These are phyloP conservation scores for Pyronema domesticum DNA, from an alignment of 495 filamentous ascomycete genomes.

Conservation along the genomic window DNA sequence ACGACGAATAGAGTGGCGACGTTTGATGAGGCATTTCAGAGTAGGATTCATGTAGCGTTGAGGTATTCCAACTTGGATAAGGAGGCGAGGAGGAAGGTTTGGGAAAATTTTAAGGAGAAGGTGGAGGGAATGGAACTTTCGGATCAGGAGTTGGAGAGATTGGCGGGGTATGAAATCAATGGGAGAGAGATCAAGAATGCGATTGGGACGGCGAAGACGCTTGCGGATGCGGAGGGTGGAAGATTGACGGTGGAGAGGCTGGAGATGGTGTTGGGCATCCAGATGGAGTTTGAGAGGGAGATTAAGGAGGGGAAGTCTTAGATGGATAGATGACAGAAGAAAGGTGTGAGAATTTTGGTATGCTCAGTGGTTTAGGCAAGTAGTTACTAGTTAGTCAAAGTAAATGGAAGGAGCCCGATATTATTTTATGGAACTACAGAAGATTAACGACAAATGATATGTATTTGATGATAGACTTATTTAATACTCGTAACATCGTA, in stretches of 20 bases:
- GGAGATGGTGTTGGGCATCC: conserved; percentile 62
- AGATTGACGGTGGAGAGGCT: conserved; percentile 61
- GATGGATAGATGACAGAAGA: no score
- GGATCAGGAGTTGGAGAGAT: conserved; percentile 4
- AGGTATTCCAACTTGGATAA: conserved; percentile 28
- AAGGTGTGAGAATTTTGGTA: no score
- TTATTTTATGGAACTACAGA: no score
- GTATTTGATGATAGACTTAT: no score
- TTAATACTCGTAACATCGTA: no score
- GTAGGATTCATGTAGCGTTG: conserved; percentile 33
- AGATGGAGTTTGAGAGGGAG: conserved; percentile 63
- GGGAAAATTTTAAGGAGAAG: conserved; percentile 6
- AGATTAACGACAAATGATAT: no score
- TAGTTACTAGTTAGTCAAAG: no score
- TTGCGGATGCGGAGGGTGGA: conserved; percentile 57
- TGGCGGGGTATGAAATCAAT: conserved; percentile 6
- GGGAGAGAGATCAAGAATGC: conserved; percentile 67
- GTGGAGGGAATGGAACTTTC: conserved; percentile 2
- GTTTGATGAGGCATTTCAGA: conserved; percentile 34
- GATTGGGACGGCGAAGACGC: conserved; percentile 63
- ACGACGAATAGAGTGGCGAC: conserved; percentile 39
- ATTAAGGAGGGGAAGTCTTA: not conserved
- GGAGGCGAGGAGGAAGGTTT: not conserved
- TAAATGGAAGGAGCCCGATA: no score
- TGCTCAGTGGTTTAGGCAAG: no score